Base-by-base conservation (phyloP, 2,329 filamentous ascomycete species). In the Cordyceps fumosorosea region DNA sequence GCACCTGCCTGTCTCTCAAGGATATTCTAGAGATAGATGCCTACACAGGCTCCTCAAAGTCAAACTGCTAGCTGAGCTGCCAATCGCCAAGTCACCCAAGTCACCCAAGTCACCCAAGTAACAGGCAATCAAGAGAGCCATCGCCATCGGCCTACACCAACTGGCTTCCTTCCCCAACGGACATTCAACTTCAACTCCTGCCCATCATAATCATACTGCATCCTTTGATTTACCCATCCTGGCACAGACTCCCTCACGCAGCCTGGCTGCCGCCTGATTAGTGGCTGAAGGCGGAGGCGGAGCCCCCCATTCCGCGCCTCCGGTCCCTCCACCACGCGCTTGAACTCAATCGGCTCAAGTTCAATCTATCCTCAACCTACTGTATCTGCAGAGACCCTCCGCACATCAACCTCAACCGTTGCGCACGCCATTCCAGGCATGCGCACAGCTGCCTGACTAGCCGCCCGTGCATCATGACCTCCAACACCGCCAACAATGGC, bases 401-500 rank as follows among this genome's bases (percentile, higher is more conserved):
- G 50, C 37, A 24, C 37, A 45, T 48, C 34, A 40, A 48, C 22
- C 34, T 62, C 58, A 64, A 62, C 47, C 47, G 24, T 45, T 52
- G 47, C 45, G 20, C 47, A 44, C 56, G 37, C 56, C 18, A 10
- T 22, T 26, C 14, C 12, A 48, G 32, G 52, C 59, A 55, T 61
- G 59, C 44, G 20, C 51, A 51, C 40, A 45, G 57, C 57, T 45
- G 57, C 50, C 37, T 50, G 37, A 53, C 16, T 4, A 54, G 40
- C 57, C 62, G 64, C 67, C 11, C 34, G 10, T 44, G 22, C 40
- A 57, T 10, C 22, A 64, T 64, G 62, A 45, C 62, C 7, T 68
- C 66, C 68, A 75, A 68, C 78, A 83, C 69, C 67, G 67, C 71
- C 64, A 68, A 66, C 64, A 61, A 61, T 53, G 57, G 53, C 54